A percentile compares a stretch with the other conserved stretches of the same genome.
phyloP scores from a whole-genome alignment of 2,329 filamentous ascomycete species.

The Claviceps monticola region DNA sequence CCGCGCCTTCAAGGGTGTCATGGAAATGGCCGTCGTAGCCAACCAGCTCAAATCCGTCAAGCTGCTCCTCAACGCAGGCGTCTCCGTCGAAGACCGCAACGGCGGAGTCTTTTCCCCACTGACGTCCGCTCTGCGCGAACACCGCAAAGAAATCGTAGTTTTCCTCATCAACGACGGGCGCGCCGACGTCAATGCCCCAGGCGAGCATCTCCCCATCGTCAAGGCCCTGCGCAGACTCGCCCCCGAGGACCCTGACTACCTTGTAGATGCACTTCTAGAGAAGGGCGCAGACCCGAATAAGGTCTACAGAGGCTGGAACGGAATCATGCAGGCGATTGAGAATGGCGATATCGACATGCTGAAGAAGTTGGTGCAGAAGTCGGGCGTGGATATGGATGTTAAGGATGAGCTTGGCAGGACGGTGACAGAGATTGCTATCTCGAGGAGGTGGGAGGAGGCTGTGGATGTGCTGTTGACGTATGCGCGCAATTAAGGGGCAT shows the following conservation, averaged over 20 bases:
- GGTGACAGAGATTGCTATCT: conserved; percentile 43
- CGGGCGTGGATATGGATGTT: conserved; percentile 36
- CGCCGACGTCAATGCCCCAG: conserved; percentile 52
- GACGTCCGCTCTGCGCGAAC: conserved; percentile 52
- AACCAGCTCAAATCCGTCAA: conserved; percentile 55
- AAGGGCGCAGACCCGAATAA: conserved; percentile 55
- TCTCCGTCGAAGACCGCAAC: conserved; percentile 58
- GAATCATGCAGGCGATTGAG: conserved; percentile 50
- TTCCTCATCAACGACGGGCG: conserved; percentile 48
- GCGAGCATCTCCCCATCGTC: conserved; percentile 57
- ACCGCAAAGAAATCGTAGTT: conserved; percentile 43
- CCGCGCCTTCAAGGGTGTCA: conserved; percentile 48
- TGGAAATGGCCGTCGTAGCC: conserved; percentile 54
- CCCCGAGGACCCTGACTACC: conserved; percentile 37
- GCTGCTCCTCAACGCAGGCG: conserved; percentile 47
- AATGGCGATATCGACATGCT: conserved; percentile 44
- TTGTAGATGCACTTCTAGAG: conserved; percentile 48
- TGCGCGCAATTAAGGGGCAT: background rate
- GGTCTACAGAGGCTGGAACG: conserved; percentile 53
- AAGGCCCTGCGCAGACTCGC: conserved; percentile 50
- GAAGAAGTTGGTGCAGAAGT: conserved; percentile 33
- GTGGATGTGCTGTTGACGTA: conserved; percentile 33
- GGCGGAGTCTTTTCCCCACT: conserved; percentile 59
- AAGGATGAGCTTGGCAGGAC: conserved; percentile 39
- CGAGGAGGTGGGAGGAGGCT: conserved; percentile 45